phyloP scores from a whole-genome alignment of 768 basidiomycete species.

The Butyriboletus loyo region DNA sequence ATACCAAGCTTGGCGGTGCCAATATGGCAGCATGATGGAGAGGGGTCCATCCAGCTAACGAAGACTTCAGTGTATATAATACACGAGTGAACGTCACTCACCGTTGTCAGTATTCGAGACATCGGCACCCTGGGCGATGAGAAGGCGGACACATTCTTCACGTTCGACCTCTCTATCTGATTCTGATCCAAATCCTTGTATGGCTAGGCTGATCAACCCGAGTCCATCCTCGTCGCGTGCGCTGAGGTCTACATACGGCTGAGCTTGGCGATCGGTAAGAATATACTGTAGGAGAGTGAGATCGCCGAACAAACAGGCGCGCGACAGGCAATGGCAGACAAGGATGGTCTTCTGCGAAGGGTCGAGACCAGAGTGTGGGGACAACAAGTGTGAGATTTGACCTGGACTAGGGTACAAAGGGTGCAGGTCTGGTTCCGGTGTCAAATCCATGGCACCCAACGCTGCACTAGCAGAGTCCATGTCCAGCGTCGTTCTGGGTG shows the following conservation, averaged over 20 bases:
- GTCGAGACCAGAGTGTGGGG: conserved; percentile 63
- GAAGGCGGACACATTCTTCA: conserved; percentile 82
- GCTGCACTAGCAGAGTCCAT: conserved; percentile 31
- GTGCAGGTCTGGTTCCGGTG: conserved; percentile 76
- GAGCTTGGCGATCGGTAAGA: conserved; percentile 64
- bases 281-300: conserved; percentile 68
- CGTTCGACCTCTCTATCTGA: conserved; percentile 83
- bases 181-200: conserved; percentile 80
- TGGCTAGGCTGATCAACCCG: conserved; percentile 70
- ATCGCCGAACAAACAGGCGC: conserved; percentile 79
- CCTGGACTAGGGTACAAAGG: conserved; percentile 71
- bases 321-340: conserved; percentile 68
- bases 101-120: conserved; percentile 59
- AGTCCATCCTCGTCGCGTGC: conserved; percentile 84
- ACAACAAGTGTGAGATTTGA: conserved; percentile 61
- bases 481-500: neutral
- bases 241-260: conserved; percentile 62
- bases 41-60: conserved; percentile 88
- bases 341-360: conserved; percentile 67
- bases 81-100: conserved; percentile 29
- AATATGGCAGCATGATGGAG: conserved; percentile 89
- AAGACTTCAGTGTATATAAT: conserved; percentile 1
- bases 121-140: conserved; percentile 77
- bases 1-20: conserved; percentile 86
- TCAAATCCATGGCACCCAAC: conserved; percentile 48